Evolutionary conservation across 2,329 filamentous ascomycete genomes (phyloP).

Genomic region (Furcasterigmium sp.): DNA sequence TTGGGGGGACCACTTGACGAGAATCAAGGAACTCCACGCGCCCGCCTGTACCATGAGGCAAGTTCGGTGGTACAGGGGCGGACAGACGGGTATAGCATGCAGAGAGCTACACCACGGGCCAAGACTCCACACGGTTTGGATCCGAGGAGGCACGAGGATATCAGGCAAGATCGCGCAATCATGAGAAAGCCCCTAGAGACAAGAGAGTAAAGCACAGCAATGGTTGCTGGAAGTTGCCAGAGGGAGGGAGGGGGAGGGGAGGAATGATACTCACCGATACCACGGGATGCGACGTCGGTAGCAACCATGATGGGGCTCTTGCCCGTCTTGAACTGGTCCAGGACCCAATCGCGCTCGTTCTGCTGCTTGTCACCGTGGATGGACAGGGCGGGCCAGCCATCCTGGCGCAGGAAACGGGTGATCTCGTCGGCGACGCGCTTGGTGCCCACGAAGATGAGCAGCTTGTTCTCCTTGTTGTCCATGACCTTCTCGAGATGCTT

Average conservation of each 20-base stretch:
- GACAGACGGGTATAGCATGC: constrained; percentile 69
- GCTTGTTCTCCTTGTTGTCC: constrained; percentile 94
- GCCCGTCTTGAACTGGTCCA: constrained; percentile 99
- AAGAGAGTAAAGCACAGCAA: constrained; percentile 85
- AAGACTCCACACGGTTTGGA: constrained; percentile 79
- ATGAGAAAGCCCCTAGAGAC: constrained; percentile 72
- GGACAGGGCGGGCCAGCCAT: constrained; percentile 90
- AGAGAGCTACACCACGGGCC: constrained; percentile 66
- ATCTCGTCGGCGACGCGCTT: constrained; percentile 98
- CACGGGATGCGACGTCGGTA: constrained; percentile 98
- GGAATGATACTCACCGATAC: constrained; percentile 89
- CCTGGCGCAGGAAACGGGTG: constrained; percentile 92
- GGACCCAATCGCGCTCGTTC: constrained; percentile 98
- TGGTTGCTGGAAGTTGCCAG: constrained; percentile 54
- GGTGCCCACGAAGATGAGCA: constrained; percentile 86
- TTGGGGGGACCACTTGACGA: constrained; percentile 63
- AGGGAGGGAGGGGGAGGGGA: constrained; percentile 39
- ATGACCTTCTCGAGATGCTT: constrained; percentile 98
- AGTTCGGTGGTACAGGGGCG: constrained; percentile 62
- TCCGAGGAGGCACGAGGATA: constrained; percentile 79
- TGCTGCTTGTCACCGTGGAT: constrained; percentile 99
- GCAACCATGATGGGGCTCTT: constrained; percentile 99
- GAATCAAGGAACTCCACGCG: constrained; percentile 73
- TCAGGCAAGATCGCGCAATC: constrained; percentile 90
- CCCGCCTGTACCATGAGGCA: constrained; percentile 64